Evolutionary conservation across 176 grass and related monocot species (phyloP).

Genomic region (Thalia dealbata): DNA sequence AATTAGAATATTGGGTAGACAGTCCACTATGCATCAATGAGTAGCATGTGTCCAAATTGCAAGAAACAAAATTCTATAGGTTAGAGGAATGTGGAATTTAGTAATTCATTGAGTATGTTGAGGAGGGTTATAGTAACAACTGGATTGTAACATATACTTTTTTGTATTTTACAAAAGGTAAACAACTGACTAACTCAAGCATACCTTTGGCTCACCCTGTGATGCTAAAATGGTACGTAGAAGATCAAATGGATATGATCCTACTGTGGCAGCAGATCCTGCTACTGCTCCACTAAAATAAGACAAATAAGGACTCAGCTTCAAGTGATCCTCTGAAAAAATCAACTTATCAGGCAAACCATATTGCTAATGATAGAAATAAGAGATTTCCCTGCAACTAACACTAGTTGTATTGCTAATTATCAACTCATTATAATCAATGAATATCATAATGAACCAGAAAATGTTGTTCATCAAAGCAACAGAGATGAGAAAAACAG

Average conservation of each 20-base stretch:
- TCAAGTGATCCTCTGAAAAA: slow-evolving; percentile 80
- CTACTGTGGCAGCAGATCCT: slow-evolving; percentile 82
- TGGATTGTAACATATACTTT: neutral
- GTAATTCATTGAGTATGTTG: neutral
- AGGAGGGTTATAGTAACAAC: neutral
- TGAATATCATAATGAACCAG: neutral
- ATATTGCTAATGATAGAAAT: neutral
- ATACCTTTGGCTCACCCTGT: slow-evolving; percentile 97
- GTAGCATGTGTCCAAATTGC: neutral
- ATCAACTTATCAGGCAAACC: slow-evolving; percentile 12
- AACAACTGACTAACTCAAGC: neutral
- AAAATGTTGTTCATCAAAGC: neutral
- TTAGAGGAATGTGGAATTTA: neutral
- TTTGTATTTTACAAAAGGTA: neutral
- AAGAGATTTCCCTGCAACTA: neutral
- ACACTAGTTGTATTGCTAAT: neutral
- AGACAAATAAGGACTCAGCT: slow-evolving; percentile 79
- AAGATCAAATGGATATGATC: slow-evolving; percentile 98
- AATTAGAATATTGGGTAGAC: no score
- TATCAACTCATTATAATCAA: neutral
- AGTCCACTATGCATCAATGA: neutral
- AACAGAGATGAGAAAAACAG: neutral
- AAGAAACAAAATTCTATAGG: neutral
- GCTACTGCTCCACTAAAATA: slow-evolving; percentile 93
- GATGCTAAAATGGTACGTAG: slow-evolving; percentile 97